Evolutionary conservation across 805 yeast genomes (phyloP).

Genomic region (Candida sonorensis): DNA sequence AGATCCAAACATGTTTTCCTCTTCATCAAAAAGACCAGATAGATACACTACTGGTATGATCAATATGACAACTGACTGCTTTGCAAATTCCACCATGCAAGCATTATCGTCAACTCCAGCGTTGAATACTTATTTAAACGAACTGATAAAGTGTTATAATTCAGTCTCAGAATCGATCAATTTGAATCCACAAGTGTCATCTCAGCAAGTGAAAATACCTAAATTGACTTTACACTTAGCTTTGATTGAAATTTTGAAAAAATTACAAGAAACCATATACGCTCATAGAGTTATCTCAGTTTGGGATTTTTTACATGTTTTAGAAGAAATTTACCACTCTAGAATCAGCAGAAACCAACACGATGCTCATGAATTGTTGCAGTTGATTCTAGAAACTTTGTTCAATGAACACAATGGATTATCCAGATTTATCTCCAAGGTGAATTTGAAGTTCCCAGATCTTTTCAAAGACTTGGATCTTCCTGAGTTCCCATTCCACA

Average conservation of each 20-base stretch:
- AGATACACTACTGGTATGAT: conserved; percentile 75
- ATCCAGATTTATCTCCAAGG: no score
- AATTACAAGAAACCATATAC: conserved; percentile 57
- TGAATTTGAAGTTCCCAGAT: no score
- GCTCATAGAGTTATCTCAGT: conserved; percentile 55
- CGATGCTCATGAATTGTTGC: conserved; percentile 92
- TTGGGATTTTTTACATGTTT: conserved; percentile 67
- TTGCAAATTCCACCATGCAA: conserved; percentile 85
- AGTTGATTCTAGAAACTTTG: conserved; percentile 70
- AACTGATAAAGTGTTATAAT: conserved; percentile 23
- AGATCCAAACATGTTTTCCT: conserved; percentile 11
- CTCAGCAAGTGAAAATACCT: no score
- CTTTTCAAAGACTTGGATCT: no score
- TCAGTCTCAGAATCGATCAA: background rate
- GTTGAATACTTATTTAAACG: conserved; percentile 49
- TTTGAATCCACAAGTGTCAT: no score
- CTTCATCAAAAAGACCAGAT: conserved; percentile 50
- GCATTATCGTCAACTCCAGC: conserved; percentile 61
- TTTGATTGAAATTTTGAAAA: conserved; percentile 42
- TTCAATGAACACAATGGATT: conserved; percentile 47
- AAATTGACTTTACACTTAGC: conserved; percentile 51
- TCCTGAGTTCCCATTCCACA: conserved; percentile 71
- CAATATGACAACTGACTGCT: conserved; percentile 83
- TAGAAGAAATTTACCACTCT: conserved; percentile 68
- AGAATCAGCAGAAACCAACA: conserved; percentile 78